Percentiles rank a stretch among this genome's conserved stretches.
Evolutionary conservation across 345 rosid species (phyloP).

Genomic region (Stellera chamaejasme): DNA sequence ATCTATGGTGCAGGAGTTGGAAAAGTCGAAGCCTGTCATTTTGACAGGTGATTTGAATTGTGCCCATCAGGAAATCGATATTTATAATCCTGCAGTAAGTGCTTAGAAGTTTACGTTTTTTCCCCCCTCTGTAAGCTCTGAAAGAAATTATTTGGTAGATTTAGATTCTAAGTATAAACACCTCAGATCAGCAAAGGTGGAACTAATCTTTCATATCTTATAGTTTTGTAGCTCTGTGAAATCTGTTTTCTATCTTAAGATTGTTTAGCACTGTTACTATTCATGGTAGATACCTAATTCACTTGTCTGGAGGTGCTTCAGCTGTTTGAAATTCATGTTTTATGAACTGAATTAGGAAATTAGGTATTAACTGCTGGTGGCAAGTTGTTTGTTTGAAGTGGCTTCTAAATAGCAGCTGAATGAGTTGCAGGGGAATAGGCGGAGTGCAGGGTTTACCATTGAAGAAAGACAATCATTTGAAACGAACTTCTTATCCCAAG

Average conservation of each 20-base stretch:
- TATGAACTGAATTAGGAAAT: no score
- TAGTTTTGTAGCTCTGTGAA: no score
- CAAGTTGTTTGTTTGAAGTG: background rate
- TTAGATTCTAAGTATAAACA: no score
- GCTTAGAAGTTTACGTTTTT: slow-evolving; percentile 5
- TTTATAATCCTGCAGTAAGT: slow-evolving; percentile 71
- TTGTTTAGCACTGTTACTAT: no score
- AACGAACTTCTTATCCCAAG: slow-evolving; percentile 63
- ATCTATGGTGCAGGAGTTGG: slow-evolving; percentile 59
- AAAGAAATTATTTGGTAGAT: no score
- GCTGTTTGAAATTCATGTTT: no score
- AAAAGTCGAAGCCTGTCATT: slow-evolving; percentile 90
- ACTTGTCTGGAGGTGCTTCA: no score
- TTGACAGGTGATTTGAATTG: slow-evolving; percentile 93
- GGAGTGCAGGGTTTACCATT: slow-evolving; percentile 87
- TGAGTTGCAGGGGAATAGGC: slow-evolving; percentile 61
- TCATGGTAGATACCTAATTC: no score
- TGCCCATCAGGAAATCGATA: slow-evolving; percentile 95
- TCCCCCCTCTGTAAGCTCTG: background rate
- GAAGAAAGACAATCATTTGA: slow-evolving; percentile 84
- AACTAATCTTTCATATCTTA: no score
- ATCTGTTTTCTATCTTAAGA: no score
- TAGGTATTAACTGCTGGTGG: no score
- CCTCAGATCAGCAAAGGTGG: no score
- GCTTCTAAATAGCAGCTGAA: background rate